Evolutionary conservation across 495 filamentous ascomycete genomes (phyloP).

Genomic region (Pseudoneurospora amorphoporcata): DNA sequence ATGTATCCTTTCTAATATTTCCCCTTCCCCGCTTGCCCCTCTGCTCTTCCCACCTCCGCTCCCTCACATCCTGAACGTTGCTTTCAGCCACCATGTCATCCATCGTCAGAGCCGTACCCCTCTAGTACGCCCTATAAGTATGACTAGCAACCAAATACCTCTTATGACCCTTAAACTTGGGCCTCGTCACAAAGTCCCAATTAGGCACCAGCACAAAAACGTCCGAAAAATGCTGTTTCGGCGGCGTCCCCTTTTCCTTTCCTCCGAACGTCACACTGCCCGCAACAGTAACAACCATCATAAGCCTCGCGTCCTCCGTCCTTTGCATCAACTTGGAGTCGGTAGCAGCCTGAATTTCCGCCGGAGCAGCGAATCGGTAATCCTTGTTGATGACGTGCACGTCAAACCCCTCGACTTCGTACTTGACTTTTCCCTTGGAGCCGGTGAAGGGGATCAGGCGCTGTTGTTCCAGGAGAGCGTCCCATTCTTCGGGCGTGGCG

Average conservation of each 20-base stretch:
- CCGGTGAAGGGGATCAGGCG: constrained; percentile 5
- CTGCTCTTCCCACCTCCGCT: background rate
- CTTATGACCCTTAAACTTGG: constrained; percentile 25
- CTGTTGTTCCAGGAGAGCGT: constrained; percentile 27
- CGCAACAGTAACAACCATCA: constrained; percentile 55
- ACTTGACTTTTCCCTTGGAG: constrained; percentile 11
- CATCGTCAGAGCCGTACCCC: background rate
- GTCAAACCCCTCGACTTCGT: constrained; percentile 60
- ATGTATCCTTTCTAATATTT: background rate
- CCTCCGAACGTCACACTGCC: constrained; percentile 42
- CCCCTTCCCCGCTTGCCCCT: background rate
- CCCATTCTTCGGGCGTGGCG: constrained; percentile 27
- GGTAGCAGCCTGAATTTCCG: constrained; percentile 9
- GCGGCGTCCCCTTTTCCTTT: constrained; percentile 25
- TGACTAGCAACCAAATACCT: constrained; percentile 64
- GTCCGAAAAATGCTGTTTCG: constrained; percentile 60
- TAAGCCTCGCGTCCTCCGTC: constrained; percentile 48
- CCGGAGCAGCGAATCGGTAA: constrained; percentile 35
- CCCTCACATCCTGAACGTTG: no score
- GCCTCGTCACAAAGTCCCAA: constrained; percentile 38
- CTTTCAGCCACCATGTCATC: background rate
- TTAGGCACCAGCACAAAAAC: constrained; percentile 71
- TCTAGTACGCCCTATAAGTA: constrained; percentile 45
- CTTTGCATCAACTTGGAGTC: background rate
- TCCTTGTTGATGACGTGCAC: constrained; percentile 63